These are phyloP conservation scores for Cercospora zeina DNA, from an alignment of 2,329 filamentous ascomycete species.

Conservation along the genomic window DNA sequence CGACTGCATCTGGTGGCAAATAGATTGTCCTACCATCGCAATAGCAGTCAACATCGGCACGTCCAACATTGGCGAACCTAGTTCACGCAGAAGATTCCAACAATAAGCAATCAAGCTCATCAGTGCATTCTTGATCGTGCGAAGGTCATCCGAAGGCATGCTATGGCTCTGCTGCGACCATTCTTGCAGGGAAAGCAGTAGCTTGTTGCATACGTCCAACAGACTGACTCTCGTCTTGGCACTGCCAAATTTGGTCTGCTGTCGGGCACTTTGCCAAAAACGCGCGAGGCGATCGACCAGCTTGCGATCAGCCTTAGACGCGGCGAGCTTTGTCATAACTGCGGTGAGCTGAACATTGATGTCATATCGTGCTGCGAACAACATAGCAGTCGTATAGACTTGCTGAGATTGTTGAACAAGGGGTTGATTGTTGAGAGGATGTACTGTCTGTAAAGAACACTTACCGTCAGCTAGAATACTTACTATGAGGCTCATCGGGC, in stretches of 20 bases:
- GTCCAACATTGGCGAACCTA: conserved; percentile 22
- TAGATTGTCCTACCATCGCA: conserved; percentile 20
- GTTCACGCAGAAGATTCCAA: conserved; percentile 19
- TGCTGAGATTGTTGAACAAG: conserved; percentile 38
- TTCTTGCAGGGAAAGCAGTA: conserved; percentile 13
- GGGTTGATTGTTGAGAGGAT: conserved; percentile 51
- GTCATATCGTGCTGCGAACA: conserved; percentile 32
- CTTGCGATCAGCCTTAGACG: conserved; percentile 24
- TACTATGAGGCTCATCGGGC: conserved; percentile 28
- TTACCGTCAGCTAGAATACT: conserved; percentile 43
- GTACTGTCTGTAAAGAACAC: conserved; percentile 43
- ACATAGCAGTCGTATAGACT: conserved; percentile 24
- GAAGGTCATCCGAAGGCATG: neutral
- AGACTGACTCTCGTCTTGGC: conserved; percentile 12
- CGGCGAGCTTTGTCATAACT: conserved; percentile 19
- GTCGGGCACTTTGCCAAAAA: conserved; percentile 23
- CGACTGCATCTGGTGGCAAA: conserved; percentile 4
- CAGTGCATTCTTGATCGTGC: neutral
- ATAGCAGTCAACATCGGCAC: conserved; percentile 22
- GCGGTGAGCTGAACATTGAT: conserved; percentile 18
- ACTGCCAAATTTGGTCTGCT: conserved; percentile 1
- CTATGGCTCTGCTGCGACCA: conserved; percentile 7
- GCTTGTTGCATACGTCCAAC: conserved; percentile 15
- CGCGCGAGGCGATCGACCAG: conserved; percentile 23
- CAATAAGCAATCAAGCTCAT: conserved; percentile 20